Percentiles rank a stretch among this genome's conserved stretches.
phyloP scores from a whole-genome alignment of 1,139 yeast genomes.

The Yamadazyma atlantica region DNA sequence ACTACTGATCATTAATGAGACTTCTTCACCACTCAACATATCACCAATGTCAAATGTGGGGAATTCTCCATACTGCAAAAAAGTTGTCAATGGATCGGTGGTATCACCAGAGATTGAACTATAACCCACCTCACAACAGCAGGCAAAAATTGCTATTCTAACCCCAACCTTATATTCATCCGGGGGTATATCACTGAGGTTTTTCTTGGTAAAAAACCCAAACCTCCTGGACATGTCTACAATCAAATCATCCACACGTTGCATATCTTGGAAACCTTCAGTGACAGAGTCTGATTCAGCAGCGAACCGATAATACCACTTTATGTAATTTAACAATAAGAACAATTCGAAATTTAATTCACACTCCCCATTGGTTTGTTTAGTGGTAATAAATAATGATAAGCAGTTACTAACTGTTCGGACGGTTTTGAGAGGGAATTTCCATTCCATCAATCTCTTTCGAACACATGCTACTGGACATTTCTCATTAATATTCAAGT shows the following conservation, averaged over 20 bases:
- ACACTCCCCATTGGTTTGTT: neutral
- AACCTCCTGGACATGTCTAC: conserved; percentile 1
- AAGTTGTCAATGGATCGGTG: neutral
- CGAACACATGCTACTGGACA: neutral
- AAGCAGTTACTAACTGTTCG: conserved; percentile 28
- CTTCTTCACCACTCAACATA: neutral
- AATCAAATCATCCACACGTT: neutral
- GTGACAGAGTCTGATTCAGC: conserved; percentile 6
- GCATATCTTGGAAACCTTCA: conserved; percentile 1
- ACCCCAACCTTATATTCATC: conserved; percentile 5
- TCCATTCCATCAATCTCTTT: conserved; percentile 16
- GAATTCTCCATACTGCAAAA: neutral
- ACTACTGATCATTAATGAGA: neutral
- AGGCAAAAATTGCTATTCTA: conserved; percentile 3
- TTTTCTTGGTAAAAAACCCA: conserved; percentile 3
- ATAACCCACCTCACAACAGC: conserved; percentile 1
- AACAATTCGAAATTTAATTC: conserved; percentile 4
- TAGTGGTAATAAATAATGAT: neutral
- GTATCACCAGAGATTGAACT: neutral
- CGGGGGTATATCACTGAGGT: conserved; percentile 1
- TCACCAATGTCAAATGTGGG: neutral
- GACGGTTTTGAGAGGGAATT: conserved; percentile 26
- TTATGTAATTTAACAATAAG: conserved; percentile 8
- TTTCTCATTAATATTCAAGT: neutral
- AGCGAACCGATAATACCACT: conserved; percentile 4